A percentile compares a stretch with the other conserved stretches of the same genome.
These are phyloP conservation scores for Pichia phayaonensis DNA, from an alignment of 805 yeast species.

Conservation along the genomic window DNA sequence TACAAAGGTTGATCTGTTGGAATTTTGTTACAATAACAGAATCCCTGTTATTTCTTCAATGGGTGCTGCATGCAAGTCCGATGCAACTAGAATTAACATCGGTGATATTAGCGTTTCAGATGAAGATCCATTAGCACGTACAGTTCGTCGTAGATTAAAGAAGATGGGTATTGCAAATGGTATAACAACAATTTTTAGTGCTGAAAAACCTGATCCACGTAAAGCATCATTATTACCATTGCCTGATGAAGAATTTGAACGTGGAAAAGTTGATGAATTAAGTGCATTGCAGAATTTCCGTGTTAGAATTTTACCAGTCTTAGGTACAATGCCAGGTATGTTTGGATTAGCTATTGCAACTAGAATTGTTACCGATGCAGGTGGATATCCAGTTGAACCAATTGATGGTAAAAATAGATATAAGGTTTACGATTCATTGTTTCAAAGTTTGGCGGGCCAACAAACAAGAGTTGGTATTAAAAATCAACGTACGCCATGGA, in stretches of 20 bases:
- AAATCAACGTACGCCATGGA: slow-evolving; percentile 65
- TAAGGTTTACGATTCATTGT: slow-evolving; percentile 76
- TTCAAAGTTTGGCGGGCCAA: slow-evolving; percentile 82
- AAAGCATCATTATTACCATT: slow-evolving; percentile 85
- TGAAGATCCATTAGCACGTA: slow-evolving; percentile 87
- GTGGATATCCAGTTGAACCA: slow-evolving; percentile 89
- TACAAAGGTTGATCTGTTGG: slow-evolving; percentile 87
- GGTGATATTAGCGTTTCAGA: slow-evolving; percentile 85
- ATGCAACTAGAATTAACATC: slow-evolving; percentile 83
- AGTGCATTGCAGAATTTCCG: slow-evolving; percentile 85
- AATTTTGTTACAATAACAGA: slow-evolving; percentile 53
- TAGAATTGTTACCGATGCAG: slow-evolving; percentile 64
- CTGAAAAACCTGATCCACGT: slow-evolving; percentile 94
- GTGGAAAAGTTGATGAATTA: slow-evolving; percentile 80
- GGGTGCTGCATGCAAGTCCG: slow-evolving; percentile 97
- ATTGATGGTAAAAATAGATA: slow-evolving; percentile 83
- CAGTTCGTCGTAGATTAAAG: slow-evolving; percentile 79
- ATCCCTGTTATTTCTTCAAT: slow-evolving; percentile 80
- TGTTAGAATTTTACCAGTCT: slow-evolving; percentile 88
- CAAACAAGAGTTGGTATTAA: slow-evolving; percentile 65
- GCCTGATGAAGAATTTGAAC: slow-evolving; percentile 69
- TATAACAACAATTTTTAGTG: slow-evolving; percentile 83
- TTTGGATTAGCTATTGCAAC: slow-evolving; percentile 90
- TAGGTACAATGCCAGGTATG: slow-evolving; percentile 96
- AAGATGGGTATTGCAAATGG: slow-evolving; percentile 67